phyloP scores from a whole-genome alignment of 148 eudicot species.

The Chenopodium formosanum region DNA sequence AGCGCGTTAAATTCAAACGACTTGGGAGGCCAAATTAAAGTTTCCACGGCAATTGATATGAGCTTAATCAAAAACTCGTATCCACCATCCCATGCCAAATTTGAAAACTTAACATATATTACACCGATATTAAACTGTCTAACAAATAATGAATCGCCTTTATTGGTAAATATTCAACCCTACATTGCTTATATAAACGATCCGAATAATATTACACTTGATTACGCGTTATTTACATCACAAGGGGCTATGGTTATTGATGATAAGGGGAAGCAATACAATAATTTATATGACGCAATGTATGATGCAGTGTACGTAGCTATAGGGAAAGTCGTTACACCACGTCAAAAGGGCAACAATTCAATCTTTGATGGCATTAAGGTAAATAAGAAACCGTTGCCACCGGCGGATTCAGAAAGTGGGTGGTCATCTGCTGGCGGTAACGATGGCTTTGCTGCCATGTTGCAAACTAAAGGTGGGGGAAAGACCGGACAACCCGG shows the following conservation, averaged over 20 bases:
- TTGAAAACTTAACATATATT: conserved; percentile 11
- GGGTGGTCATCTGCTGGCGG: background rate
- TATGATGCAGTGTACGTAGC: too few species aligned
- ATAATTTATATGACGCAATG: too few species aligned
- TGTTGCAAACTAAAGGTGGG: too few species aligned
- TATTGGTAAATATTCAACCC: conserved; percentile 36
- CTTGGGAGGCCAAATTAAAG: conserved; percentile 21
- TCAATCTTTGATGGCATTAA: too few species aligned
- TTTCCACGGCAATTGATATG: conserved; percentile 23
- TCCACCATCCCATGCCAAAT: conserved; percentile 30
- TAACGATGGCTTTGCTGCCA: too few species aligned
- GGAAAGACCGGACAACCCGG: too few species aligned
- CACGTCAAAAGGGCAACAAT: too few species aligned
- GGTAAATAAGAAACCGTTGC: too few species aligned
- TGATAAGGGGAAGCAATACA: background rate
- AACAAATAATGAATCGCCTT: conserved; percentile 16
- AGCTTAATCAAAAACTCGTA: conserved; percentile 2
- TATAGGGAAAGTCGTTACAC: too few species aligned
- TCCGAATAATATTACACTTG: background rate
- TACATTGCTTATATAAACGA: conserved; percentile 11
- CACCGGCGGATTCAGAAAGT: background rate
- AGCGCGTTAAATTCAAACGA: conserved; percentile 18
- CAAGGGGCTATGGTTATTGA: background rate
- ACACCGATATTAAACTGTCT: conserved; percentile 28
- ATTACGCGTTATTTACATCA: conserved; percentile 28